phyloP scores from a whole-genome alignment of 2,329 filamentous ascomycete species.

The Beauveria sp. region DNA sequence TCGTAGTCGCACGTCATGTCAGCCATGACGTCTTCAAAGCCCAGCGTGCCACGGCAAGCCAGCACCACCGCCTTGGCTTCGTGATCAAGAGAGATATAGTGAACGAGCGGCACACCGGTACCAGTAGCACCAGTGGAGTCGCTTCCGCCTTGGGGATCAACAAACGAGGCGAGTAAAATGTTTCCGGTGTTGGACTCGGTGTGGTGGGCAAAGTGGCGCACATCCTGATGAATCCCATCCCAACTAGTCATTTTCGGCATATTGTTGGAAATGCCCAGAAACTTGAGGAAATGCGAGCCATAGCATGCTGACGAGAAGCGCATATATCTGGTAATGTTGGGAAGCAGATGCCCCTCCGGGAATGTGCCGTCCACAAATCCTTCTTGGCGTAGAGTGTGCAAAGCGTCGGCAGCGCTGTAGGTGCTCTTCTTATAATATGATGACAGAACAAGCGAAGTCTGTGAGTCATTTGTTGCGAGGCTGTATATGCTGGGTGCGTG shows the following conservation, averaged over 20 bases:
- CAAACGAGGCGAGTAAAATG: slow-evolving; percentile 61
- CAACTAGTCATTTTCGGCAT: slow-evolving; percentile 34
- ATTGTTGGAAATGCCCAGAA: slow-evolving; percentile 53
- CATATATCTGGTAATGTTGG: slow-evolving; percentile 58
- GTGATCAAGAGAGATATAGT: slow-evolving; percentile 66
- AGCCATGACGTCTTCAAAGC: slow-evolving; percentile 66
- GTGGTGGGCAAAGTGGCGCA: slow-evolving; percentile 57
- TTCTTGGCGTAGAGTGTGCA: slow-evolving; percentile 41
- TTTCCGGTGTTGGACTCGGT: slow-evolving; percentile 50
- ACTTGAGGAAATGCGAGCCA: slow-evolving; percentile 53
- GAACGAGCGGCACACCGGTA: slow-evolving; percentile 61
- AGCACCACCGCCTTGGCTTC: slow-evolving; percentile 64
- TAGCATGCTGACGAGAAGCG: slow-evolving; percentile 61
- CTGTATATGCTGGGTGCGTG: slow-evolving; percentile 53
- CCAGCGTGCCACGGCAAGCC: slow-evolving; percentile 64
- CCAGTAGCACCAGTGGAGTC: slow-evolving; percentile 57
- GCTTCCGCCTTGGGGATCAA: slow-evolving; percentile 60
- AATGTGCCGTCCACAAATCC: slow-evolving; percentile 53
- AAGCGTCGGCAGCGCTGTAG: slow-evolving; percentile 39
- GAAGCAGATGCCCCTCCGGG: slow-evolving; percentile 50
- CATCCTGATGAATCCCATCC: slow-evolving; percentile 49
- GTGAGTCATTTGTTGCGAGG: slow-evolving; percentile 47
- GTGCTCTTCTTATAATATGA: slow-evolving; percentile 41
- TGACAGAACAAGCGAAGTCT: slow-evolving; percentile 45
- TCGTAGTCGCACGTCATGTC: slow-evolving; percentile 72